phyloP scores from a whole-genome alignment of 495 filamentous ascomycete genomes.

The Penicillium alfredii region DNA sequence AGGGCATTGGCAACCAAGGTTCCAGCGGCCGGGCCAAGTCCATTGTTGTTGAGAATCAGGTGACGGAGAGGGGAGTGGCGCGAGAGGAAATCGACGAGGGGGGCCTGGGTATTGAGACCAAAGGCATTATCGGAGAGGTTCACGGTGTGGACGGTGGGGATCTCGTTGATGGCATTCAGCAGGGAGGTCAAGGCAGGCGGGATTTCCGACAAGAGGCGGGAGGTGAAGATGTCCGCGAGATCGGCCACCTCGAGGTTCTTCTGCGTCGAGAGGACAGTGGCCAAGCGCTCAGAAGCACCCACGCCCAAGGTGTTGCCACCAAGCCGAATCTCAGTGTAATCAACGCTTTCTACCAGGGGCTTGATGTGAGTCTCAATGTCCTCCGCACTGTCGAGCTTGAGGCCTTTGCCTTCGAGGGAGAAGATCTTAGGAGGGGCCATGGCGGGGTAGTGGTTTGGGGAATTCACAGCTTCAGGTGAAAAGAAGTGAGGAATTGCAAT shows the following conservation, averaged over 20 bases:
- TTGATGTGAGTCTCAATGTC: conserved; percentile 84
- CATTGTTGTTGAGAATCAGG: conserved; percentile 95
- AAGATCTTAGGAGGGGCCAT: conserved; percentile 67
- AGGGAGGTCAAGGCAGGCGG: conserved; percentile 81
- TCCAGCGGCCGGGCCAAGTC: conserved; percentile 87
- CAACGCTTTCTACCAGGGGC: conserved; percentile 59
- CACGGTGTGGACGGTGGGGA: conserved; percentile 78
- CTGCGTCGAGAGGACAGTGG: conserved; percentile 70
- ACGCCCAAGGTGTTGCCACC: conserved; percentile 89
- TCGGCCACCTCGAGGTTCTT: conserved; percentile 78
- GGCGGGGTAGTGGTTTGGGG: conserved; percentile 27
- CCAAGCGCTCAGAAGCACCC: conserved; percentile 76
- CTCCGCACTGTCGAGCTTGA: conserved; percentile 82
- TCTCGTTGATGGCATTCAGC: conserved; percentile 75
- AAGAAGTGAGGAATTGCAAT: conserved; percentile 2
- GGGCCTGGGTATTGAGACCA: conserved; percentile 82
- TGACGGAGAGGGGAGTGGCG: conserved; percentile 81
- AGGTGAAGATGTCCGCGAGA: conserved; percentile 95
- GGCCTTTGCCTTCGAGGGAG: conserved; percentile 80
- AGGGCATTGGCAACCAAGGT: conserved; percentile 76
- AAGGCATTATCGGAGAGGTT: conserved; percentile 98
- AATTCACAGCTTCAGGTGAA: conserved; percentile 17
- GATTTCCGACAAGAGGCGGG: conserved; percentile 88
- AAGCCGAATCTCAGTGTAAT: conserved; percentile 77
- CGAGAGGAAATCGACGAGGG: conserved; percentile 79